phyloP scores from a whole-genome alignment of 441 rosid genomes.

The Adansonia madagascariensis region DNA sequence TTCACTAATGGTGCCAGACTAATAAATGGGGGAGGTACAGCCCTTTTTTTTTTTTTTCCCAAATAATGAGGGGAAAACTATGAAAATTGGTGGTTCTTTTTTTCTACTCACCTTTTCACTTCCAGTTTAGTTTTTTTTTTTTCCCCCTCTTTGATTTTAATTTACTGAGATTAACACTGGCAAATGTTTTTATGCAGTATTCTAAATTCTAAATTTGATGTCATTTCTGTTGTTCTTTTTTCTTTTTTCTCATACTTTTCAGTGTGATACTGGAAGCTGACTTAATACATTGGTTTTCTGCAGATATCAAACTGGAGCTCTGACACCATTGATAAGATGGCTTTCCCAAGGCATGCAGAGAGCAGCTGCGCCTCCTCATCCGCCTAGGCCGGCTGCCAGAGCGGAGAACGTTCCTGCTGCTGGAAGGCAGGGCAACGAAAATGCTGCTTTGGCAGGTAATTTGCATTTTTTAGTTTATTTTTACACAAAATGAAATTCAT shows the following conservation, averaged over 20 bases:
- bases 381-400: slow-evolving; percentile 65
- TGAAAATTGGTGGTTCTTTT: too few relatives aligned
- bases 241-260: neutral
- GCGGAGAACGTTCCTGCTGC: slow-evolving; percentile 74
- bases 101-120: too few relatives aligned
- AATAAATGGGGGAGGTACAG: too few relatives aligned
- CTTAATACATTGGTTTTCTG: slow-evolving; percentile 30
- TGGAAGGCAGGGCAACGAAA: slow-evolving; percentile 62
- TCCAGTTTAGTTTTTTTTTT: too few relatives aligned
- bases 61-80: too few relatives aligned
- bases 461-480: neutral
- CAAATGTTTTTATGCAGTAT: neutral
- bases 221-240: neutral
- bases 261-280: slow-evolving; percentile 15
- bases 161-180: neutral
- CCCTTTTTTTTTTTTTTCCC: neutral
- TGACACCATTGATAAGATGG: slow-evolving; percentile 85
- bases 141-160: neutral
- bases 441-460: slow-evolving; percentile 60
- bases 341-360: slow-evolving; percentile 96
- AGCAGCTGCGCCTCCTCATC: slow-evolving; percentile 88
- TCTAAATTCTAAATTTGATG: neutral
- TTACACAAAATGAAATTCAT: neutral
- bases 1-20: too few relatives aligned
- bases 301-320: slow-evolving; percentile 97